These are phyloP conservation scores for Nakazawaea wickerhamii DNA, from an alignment of 805 yeast genomes.

Conservation along the genomic window DNA sequence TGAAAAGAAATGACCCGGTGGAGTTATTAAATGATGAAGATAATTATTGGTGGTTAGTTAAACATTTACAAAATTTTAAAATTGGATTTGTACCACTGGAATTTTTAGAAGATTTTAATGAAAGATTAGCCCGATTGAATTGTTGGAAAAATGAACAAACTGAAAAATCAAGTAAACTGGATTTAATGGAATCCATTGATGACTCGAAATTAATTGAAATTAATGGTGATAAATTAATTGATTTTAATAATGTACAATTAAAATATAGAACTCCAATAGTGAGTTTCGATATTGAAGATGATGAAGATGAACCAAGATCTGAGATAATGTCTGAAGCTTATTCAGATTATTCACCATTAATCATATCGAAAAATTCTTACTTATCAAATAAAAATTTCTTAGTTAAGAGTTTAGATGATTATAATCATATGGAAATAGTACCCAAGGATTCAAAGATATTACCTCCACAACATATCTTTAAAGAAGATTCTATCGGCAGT, in stretches of 20 bases:
- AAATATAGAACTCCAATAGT: constrained; percentile 22
- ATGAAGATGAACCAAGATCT: constrained; percentile 25
- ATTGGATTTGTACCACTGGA: constrained; percentile 98
- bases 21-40: constrained; percentile 80
- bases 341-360: constrained; percentile 24
- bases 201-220: constrained; percentile 4
- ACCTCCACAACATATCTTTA: constrained; percentile 10
- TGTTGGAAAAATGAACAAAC: constrained; percentile 86
- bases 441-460: background rate
- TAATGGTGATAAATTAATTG: constrained; percentile 12
- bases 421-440: too few species aligned
- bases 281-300: constrained; percentile 25
- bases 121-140: constrained; percentile 84
- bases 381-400: constrained; percentile 22
- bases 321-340: constrained; percentile 38
- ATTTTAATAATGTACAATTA: constrained; percentile 5
- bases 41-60: constrained; percentile 94
- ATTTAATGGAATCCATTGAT: constrained; percentile 1
- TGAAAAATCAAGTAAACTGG: constrained; percentile 29
- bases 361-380: constrained; percentile 19
- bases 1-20: constrained; percentile 78
- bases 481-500: constrained; percentile 23
- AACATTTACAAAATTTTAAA: constrained; percentile 42
- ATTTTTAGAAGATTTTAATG: constrained; percentile 84
- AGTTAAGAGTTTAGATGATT: constrained; percentile 28